phyloP scores from a whole-genome alignment of 768 basidiomycete genomes.

The Ramaria sp. region DNA sequence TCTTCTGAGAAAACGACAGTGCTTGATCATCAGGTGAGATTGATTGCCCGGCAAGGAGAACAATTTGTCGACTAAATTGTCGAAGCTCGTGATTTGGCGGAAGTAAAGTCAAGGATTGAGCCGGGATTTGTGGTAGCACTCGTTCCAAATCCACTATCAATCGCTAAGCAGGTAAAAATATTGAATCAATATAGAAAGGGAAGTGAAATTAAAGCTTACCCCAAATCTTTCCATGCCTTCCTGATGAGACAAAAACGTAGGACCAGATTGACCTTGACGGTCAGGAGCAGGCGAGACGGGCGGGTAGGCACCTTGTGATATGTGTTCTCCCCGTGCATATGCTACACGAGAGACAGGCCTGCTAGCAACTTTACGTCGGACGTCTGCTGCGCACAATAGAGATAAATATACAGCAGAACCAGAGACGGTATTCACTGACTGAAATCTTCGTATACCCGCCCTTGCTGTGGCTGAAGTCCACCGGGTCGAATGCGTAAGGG shows the following conservation, averaged over 20 bases:
- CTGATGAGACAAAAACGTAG: constrained; percentile 48
- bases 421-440: constrained; percentile 31
- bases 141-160: constrained; percentile 66
- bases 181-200: constrained; percentile 5
- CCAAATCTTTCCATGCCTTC: constrained; percentile 87
- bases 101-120: constrained; percentile 55
- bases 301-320: constrained; percentile 33
- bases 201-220: constrained; percentile 30
- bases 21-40: constrained; percentile 78
- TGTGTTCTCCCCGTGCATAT: constrained; percentile 40
- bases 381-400: constrained; percentile 31
- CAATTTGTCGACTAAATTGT: constrained; percentile 71
- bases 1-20: constrained; percentile 89
- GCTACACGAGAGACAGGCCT: constrained; percentile 65
- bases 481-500: constrained; percentile 74
- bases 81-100: constrained; percentile 83
- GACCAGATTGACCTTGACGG: constrained; percentile 17
- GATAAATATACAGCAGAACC: not conserved
- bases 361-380: constrained; percentile 47
- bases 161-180: constrained; percentile 28
- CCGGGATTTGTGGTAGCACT: constrained; percentile 62
- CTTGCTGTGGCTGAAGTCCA: constrained; percentile 75
- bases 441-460: constrained; percentile 93
- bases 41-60: constrained; percentile 72
- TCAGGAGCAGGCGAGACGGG: constrained; percentile 57